Evolutionary conservation across 2,329 filamentous ascomycete species (phyloP), one percentile per base, ranked within the genome.

Genomic region (Leptodontidium sp.): DNA sequence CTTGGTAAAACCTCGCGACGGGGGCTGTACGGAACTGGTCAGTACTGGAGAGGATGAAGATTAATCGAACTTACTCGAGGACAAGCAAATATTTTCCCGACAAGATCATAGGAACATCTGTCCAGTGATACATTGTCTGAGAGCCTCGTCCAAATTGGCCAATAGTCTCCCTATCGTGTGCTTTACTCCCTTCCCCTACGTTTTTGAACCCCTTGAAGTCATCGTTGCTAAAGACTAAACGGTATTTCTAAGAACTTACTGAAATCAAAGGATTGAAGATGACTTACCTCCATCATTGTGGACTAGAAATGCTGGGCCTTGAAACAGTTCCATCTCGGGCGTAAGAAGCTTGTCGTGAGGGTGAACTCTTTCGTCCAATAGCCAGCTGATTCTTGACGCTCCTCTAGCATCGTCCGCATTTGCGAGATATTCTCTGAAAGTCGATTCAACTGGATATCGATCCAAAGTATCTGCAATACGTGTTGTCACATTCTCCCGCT

Each of bases 81-180:
- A 80, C 77, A 8, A 80, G 64, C n/a, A 77, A 72, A 35, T 61
- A 78, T 15, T 73, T 68, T 5, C 77, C 77, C 0, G 78, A 78
- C 21, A 80, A 64, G 15, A 80, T 72, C 71, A 78, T 77, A 7
- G 79, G 78, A 52, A 76, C 73, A 58, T 78, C 77, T 21, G 78
- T 79, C 70, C 75, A 80, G 62, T 80, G 79, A 69, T 76, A 80
- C 78, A 80, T 80, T 5, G 77, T 80, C 61, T 80, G 75, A 9
- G 77, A 77, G 2, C 79, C 78, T 40, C 78, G 68, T 6, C 79
- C 78, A 66, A 79, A 80, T 68, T 77, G 77, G 12, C 79, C 78
- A 21, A 79, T 79, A 4, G 73, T 73, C 1, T 68, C 70, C 17
- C 61, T 63, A 45, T 79, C 70, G 5, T 75, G 52, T 61, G 64